Evolutionary conservation across 345 rosid species (phyloP).

Genomic region (Salix caprea): DNA sequence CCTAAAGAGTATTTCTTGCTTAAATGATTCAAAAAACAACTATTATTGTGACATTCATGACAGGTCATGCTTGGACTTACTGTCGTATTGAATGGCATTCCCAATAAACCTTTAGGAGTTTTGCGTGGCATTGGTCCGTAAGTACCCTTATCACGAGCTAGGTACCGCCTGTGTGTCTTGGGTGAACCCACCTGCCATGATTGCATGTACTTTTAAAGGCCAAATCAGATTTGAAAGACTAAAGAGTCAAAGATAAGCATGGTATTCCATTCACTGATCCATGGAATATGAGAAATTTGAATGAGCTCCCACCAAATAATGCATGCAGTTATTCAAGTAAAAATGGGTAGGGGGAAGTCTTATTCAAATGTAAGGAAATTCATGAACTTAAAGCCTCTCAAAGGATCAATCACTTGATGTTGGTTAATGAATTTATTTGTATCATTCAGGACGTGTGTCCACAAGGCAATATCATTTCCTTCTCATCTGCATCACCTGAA

Average conservation of each 20-base stretch:
- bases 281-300: background rate
- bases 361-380: background rate
- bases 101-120: constrained; percentile 83
- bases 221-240: constrained; percentile 1
- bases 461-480: background rate
- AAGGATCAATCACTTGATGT: background rate
- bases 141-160: constrained; percentile 82
- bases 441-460: background rate
- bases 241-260: background rate
- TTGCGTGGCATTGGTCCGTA: constrained; percentile 93
- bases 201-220: background rate
- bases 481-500: background rate
- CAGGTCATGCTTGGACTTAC: constrained; percentile 32
- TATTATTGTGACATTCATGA: background rate
- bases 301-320: background rate
- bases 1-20: background rate
- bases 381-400: background rate
- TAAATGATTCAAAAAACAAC: background rate
- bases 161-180: constrained; percentile 77
- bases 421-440: background rate
- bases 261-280: background rate
- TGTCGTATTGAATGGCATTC: constrained; percentile 95
- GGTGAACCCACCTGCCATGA: constrained; percentile 76
- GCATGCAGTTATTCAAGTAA: background rate
- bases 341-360: background rate